Evolutionary conservation across 371 early-diverging fungal genomes (phyloP), one percentile per base, ranked within the genome.

Genomic region (Mortierella sp.): DNA sequence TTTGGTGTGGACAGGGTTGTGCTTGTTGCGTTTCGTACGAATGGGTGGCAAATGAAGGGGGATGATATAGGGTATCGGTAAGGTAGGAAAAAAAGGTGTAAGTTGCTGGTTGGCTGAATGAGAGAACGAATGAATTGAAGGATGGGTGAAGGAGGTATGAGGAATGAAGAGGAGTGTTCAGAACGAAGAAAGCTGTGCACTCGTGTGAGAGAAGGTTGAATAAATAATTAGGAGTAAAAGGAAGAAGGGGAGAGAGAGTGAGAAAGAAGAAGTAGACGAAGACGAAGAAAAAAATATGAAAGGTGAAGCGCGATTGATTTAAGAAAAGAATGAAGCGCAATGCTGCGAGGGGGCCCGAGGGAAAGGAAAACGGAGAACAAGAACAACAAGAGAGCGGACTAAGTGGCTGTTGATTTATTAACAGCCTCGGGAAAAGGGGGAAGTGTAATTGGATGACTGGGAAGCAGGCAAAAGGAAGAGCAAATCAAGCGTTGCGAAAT

Each of bases 341-440:
- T 51, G 21, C 4, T 21, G 35, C 14, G 63, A 32, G 5, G 14
- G 18, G 32, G 32, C 35, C 32, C 38, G 65, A 65, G 65, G 65
- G 38, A 21, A 49, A 7, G 16, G 75, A 38, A 56, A 32, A n/a
- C 38, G 32, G 54, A 73, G 63, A 35, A 76, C 41, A 71, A 72
- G 56, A 48, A 29, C 32, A 43, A 38, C 32, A 43, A 27, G 29
- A 24, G 70, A 27, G 49, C 35, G 38, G 16, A 60, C 63, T 32
- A 60, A 32, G 56, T 27, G 58, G 74, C 38, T 14, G 65, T 63
- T 63, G 44, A 60, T 3, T 18, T 43, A 48, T 29, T 46, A 46
- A 43, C 8, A 18, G 24, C 12, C 44, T 29, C 44, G 16, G 68
- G 65, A 63, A 63, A 21, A 60, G 32, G 63, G 29, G 32, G 35